These are phyloP conservation scores for Fusarium sp. DNA, from an alignment of 2,329 filamentous ascomycete genomes.

Conservation along the genomic window DNA sequence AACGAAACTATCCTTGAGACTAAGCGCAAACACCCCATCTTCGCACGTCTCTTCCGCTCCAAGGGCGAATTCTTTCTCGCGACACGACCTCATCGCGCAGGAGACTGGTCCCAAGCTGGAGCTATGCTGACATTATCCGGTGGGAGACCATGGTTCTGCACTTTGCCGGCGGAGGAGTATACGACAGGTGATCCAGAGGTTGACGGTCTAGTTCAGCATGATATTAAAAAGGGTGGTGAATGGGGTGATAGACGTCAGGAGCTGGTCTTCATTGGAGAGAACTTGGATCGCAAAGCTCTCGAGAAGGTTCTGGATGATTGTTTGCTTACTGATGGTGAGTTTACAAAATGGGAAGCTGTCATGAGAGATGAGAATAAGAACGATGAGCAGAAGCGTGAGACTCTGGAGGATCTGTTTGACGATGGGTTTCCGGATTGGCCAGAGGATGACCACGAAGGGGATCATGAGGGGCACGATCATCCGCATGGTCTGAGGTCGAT, in stretches of 20 bases:
- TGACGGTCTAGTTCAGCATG: constrained; percentile 62
- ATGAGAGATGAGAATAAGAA: constrained; percentile 60
- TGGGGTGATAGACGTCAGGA: constrained; percentile 81
- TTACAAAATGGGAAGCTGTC: constrained; percentile 64
- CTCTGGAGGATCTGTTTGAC: constrained; percentile 65
- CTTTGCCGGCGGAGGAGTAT: constrained; percentile 65
- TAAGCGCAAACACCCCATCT: constrained; percentile 66
- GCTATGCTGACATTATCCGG: constrained; percentile 73
- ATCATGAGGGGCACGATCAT: constrained; percentile 50
- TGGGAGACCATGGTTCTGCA: constrained; percentile 71
- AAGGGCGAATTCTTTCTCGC: constrained; percentile 74
- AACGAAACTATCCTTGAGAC: constrained; percentile 65
- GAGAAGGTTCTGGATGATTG: constrained; percentile 69
- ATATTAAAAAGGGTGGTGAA: constrained; percentile 66
- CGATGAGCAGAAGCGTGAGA: constrained; percentile 59
- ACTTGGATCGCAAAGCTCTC: constrained; percentile 66
- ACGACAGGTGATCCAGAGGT: constrained; percentile 62
- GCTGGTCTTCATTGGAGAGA: constrained; percentile 79
- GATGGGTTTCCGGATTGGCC: constrained; percentile 71
- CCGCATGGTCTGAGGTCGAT: constrained; percentile 34
- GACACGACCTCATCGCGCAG: constrained; percentile 66
- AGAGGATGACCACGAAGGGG: constrained; percentile 57
- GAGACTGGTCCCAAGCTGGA: constrained; percentile 74
- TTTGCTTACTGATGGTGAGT: constrained; percentile 72
- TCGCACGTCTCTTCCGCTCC: constrained; percentile 70